Percentiles rank a stretch among this genome's conserved stretches.
phyloP scores from a whole-genome alignment of 495 filamentous ascomycete species.

The Hypoxylon lienhwacheense region DNA sequence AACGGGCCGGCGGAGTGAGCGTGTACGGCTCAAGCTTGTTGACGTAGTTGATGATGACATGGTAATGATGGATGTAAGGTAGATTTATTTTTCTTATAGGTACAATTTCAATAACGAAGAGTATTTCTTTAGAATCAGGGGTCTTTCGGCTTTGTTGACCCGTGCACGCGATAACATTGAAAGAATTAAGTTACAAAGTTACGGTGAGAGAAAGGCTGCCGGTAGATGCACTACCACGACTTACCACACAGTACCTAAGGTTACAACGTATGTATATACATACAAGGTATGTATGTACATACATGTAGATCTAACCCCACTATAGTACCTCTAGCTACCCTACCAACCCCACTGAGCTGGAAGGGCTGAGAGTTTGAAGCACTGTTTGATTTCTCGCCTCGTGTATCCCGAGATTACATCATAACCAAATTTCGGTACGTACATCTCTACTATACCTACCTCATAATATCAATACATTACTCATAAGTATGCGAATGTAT shows the following conservation, averaged over 20 bases:
- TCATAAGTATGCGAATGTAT: too few relatives aligned
- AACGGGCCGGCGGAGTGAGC: conserved; percentile 49
- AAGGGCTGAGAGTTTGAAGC: not conserved
- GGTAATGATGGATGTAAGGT: too few relatives aligned
- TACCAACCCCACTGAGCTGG: not conserved
- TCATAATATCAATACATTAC: too few relatives aligned
- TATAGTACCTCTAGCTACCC: not conserved
- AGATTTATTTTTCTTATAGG: too few relatives aligned
- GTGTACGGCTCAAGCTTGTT: conserved; percentile 44
- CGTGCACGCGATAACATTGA: conserved; percentile 17
- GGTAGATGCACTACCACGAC: too few relatives aligned
- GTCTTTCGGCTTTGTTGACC: conserved; percentile 20
- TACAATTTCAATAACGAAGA: too few relatives aligned
- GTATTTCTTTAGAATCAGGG: conserved; percentile 18
- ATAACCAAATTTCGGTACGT: not conserved
- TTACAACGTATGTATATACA: too few relatives aligned
- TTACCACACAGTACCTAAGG: too few relatives aligned
- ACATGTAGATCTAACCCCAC: not conserved
- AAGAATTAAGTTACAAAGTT: conserved; percentile 5
- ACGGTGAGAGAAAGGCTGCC: conserved; percentile 2
- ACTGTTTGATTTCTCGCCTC: not conserved
- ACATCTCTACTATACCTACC: too few relatives aligned
- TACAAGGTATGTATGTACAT: too few relatives aligned
- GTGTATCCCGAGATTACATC: not conserved
- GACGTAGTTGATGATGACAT: conserved; percentile 41